A percentile compares a stretch with the other conserved stretches of the same genome.
phyloP scores from a whole-genome alignment of 208 protist species.

The Spongospora subterranea region DNA sequence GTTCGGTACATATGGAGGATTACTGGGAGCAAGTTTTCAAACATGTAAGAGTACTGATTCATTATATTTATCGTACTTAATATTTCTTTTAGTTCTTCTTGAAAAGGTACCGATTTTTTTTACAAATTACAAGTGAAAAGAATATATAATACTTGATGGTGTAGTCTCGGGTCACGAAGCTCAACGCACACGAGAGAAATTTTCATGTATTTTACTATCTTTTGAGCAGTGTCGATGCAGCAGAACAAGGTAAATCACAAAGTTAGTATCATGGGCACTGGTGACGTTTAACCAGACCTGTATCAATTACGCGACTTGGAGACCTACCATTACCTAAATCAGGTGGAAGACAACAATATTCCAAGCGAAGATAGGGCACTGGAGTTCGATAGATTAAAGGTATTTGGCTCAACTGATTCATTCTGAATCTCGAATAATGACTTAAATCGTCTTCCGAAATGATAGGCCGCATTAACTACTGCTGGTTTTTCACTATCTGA shows the following conservation, averaged over 20 bases:
- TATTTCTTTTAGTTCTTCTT: neutral
- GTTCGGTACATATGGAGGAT: constrained; percentile 67
- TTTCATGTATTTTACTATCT: constrained; percentile 60
- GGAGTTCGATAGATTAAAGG: constrained; percentile 11
- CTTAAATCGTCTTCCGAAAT: too few relatives aligned
- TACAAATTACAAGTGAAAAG: too few relatives aligned
- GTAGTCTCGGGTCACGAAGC: constrained; percentile 51
- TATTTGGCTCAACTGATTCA: too few relatives aligned
- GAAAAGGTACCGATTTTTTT: too few relatives aligned
- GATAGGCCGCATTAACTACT: constrained; percentile 9
- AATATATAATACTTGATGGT: neutral
- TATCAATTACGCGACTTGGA: neutral
- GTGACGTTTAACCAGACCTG: neutral
- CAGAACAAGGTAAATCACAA: neutral
- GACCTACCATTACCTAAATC: constrained; percentile 15
- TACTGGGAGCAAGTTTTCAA: constrained; percentile 22
- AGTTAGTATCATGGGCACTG: neutral
- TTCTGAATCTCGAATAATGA: too few relatives aligned
- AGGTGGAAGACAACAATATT: neutral
- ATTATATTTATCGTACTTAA: neutral
- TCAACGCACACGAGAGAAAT: constrained; percentile 49
- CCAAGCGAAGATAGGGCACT: neutral
- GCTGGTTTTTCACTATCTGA: neutral
- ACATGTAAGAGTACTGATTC: neutral
- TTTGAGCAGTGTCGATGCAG: neutral